These are phyloP conservation scores for Lasiosphaeriaceae sp. DNA, from an alignment of 495 filamentous ascomycete genomes.

Conservation along the genomic window DNA sequence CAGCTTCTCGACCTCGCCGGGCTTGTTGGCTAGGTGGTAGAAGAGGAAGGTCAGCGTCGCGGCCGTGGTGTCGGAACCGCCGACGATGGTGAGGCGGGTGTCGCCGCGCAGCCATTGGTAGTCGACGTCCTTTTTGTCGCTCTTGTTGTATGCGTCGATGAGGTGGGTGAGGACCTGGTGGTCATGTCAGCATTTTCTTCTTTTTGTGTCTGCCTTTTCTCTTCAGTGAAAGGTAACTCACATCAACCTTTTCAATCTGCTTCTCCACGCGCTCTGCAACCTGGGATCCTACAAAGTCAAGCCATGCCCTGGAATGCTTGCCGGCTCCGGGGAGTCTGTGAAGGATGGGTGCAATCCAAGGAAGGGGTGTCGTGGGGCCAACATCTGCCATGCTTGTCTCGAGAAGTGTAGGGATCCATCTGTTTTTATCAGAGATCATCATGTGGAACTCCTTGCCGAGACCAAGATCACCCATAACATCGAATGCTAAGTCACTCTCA, in stretches of 20 bases:
- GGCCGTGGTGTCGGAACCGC: not conserved
- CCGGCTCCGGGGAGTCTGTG: not conserved
- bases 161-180: not conserved
- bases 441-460: not conserved
- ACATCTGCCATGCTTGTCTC: constrained; percentile 3
- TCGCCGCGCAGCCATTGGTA: constrained; percentile 3
- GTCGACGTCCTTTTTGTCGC: not conserved
- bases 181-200: no score
- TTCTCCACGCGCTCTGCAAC: not conserved
- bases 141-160: constrained; percentile 1
- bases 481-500: not conserved
- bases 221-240: no score
- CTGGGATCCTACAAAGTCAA: constrained; percentile 1
- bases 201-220: no score
- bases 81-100: not conserved
- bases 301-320: not conserved
- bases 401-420: not conserved
- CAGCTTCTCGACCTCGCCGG: not conserved
- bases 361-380: not conserved
- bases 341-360: not conserved
- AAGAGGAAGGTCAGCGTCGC: not conserved
- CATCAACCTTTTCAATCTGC: not conserved
- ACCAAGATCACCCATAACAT: not conserved
- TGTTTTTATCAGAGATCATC: not conserved
- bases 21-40: not conserved